phyloP scores from a whole-genome alignment of 2,329 filamentous ascomycete species.

The Zymoseptoria tritici region DNA sequence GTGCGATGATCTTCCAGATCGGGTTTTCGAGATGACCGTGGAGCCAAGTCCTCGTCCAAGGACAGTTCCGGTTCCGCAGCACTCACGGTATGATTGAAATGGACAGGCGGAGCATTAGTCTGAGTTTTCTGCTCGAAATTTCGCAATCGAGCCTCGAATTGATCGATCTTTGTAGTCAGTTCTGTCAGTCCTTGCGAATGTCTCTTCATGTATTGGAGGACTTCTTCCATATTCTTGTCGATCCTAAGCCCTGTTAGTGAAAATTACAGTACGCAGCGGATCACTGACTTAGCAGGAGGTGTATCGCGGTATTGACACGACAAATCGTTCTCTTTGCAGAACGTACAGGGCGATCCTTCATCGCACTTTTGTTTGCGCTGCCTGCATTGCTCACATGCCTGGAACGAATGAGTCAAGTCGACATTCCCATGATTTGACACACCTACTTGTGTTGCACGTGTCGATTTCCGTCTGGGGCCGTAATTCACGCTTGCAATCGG shows the following conservation, averaged over 20 bases:
- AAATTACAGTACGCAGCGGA: background rate
- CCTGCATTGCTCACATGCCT: constrained; percentile 89
- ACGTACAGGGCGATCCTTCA: constrained; percentile 73
- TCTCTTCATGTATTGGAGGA: constrained; percentile 38
- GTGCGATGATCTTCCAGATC: constrained; percentile 76
- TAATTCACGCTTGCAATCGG: no score
- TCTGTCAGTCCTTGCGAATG: constrained; percentile 24
- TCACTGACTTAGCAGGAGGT: constrained; percentile 75
- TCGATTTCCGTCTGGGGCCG: constrained; percentile 27
- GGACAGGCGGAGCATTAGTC: no score
- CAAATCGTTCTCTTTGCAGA: constrained; percentile 77
- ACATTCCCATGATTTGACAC: no score
- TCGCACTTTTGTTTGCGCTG: constrained; percentile 86
- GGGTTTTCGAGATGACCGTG: no score
- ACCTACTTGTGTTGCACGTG: constrained; percentile 31
- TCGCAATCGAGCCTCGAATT: constrained; percentile 19
- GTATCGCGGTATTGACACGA: constrained; percentile 86
- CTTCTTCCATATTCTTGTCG: constrained; percentile 43
- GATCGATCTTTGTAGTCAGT: constrained; percentile 19
- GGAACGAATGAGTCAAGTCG: constrained; percentile 7
- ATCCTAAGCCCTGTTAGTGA: constrained; percentile 32
- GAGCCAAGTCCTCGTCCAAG: no score
- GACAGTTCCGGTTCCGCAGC: no score
- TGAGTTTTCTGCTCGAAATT: constrained; percentile 23
- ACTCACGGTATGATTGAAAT: no score